These are phyloP conservation scores for Chrysopogon serrulatus DNA, from an alignment of 176 grass and related monocot genomes.

Conservation along the genomic window DNA sequence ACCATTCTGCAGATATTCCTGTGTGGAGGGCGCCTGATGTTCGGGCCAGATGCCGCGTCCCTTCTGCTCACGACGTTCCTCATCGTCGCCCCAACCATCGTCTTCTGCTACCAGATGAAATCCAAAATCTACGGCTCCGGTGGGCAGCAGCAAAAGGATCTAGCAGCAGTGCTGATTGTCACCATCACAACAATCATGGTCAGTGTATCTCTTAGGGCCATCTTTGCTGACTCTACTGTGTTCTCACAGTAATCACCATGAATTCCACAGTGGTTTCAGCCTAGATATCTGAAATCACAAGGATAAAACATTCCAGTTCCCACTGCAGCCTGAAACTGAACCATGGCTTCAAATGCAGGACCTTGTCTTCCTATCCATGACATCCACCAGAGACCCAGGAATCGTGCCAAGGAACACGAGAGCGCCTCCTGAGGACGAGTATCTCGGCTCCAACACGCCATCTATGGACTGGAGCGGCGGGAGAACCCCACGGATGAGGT, in stretches of 20 bases:
- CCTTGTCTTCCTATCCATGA: conserved; percentile 49
- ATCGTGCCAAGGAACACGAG: conserved; percentile 61
- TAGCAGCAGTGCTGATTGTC: conserved; percentile 12
- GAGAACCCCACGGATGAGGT: conserved; percentile 41
- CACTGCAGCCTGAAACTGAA: not conserved
- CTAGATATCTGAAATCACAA: not conserved
- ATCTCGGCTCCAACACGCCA: conserved; percentile 13
- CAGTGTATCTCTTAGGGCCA: not conserved
- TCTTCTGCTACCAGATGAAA: conserved; percentile 46
- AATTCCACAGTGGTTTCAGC: not conserved
- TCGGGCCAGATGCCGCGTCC: conserved; percentile 15
- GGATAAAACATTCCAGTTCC: not conserved
- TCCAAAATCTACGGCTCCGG: conserved; percentile 12
- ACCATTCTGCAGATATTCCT: conserved; percentile 52
- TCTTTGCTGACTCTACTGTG: not conserved
- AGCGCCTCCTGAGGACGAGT: conserved; percentile 50
- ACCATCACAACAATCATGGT: conserved; percentile 37
- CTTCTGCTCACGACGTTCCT: conserved; percentile 41
- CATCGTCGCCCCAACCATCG: conserved; percentile 28
- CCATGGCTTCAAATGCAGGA: conserved; percentile 28
- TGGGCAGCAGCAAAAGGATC: not conserved
- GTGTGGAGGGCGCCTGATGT: conserved; percentile 48
- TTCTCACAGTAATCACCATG: not conserved
- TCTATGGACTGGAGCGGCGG: conserved; percentile 64
- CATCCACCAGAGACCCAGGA: conserved; percentile 54